phyloP scores from a whole-genome alignment of 257 asterid genomes.

The Fraxinus excelsior region DNA sequence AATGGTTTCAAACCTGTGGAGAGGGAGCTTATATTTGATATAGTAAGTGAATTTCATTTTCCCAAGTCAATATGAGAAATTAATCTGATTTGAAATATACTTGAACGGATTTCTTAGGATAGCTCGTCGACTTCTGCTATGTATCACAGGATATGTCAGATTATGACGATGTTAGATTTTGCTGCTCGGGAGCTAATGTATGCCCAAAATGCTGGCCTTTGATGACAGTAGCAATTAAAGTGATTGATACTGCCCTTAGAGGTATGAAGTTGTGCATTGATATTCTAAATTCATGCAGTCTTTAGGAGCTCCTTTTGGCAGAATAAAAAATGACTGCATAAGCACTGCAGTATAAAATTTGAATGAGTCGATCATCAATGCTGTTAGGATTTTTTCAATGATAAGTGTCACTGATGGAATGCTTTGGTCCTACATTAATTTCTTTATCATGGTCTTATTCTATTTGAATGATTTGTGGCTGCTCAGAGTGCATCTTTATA shows the following conservation, averaged over 20 bases:
- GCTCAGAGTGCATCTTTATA: neutral
- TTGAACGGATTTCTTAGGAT: slow-evolving; percentile 1
- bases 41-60: slow-evolving; percentile 50
- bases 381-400: neutral
- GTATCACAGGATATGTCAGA: slow-evolving; percentile 79
- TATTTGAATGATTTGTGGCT: neutral
- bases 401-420: neutral
- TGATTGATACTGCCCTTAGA: slow-evolving; percentile 87
- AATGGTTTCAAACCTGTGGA: slow-evolving; percentile 75
- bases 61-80: neutral
- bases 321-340: slow-evolving; percentile 8
- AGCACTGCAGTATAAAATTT: neutral
- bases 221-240: slow-evolving; percentile 91
- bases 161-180: slow-evolving; percentile 92
- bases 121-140: slow-evolving; percentile 17
- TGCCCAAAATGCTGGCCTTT: slow-evolving; percentile 92
- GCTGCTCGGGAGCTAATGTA: slow-evolving; percentile 96
- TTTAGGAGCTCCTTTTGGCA: slow-evolving; percentile 2
- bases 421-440: neutral
- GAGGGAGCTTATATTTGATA: slow-evolving; percentile 87
- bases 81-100: neutral
- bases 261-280: slow-evolving; percentile 42
- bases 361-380: neutral
- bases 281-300: slow-evolving; percentile 2
- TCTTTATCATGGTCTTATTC: neutral